A percentile compares a stretch with the other conserved stretches of the same genome.
These are phyloP conservation scores for Lentinus tigrinus DNA, from an alignment of 768 basidiomycete genomes.

Conservation along the genomic window DNA sequence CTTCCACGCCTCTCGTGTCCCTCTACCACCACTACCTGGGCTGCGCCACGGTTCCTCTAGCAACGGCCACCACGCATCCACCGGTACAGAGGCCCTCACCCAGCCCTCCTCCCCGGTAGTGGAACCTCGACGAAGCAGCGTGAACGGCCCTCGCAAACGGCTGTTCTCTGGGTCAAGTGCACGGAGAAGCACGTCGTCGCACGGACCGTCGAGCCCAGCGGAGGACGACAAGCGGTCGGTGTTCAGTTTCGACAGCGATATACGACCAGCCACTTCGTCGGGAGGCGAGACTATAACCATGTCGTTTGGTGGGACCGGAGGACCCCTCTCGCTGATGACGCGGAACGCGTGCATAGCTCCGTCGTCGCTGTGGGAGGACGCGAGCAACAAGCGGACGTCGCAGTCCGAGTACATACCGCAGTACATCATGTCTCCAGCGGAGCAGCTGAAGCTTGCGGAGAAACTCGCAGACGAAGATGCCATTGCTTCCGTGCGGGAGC, in stretches of 20 bases:
- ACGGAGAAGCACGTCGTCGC: slow-evolving; percentile 50
- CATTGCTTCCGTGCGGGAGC: slow-evolving; percentile 5
- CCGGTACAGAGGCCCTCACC: slow-evolving; percentile 11
- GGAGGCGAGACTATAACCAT: slow-evolving; percentile 25
- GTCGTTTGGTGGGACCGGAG: slow-evolving; percentile 25
- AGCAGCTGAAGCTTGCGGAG: slow-evolving; percentile 61
- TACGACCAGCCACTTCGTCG: slow-evolving; percentile 21
- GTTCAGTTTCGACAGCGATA: slow-evolving; percentile 45
- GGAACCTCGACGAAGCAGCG: slow-evolving; percentile 17
- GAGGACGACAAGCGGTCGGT: slow-evolving; percentile 59
- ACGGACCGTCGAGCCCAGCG: slow-evolving; percentile 25
- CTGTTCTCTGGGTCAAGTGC: slow-evolving; percentile 60
- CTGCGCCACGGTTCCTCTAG: slow-evolving; percentile 28
- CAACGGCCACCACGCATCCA: slow-evolving; percentile 9
- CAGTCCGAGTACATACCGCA: slow-evolving; percentile 55
- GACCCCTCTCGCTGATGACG: slow-evolving; percentile 26
- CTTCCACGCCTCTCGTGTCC: slow-evolving; percentile 58
- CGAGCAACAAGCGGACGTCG: slow-evolving; percentile 27
- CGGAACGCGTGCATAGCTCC: slow-evolving; percentile 30
- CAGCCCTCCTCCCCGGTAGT: slow-evolving; percentile 13
- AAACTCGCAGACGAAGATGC: slow-evolving; percentile 35
- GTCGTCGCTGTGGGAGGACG: slow-evolving; percentile 47
- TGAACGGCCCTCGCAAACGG: slow-evolving; percentile 42
- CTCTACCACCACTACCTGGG: slow-evolving; percentile 48
- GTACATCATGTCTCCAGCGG: slow-evolving; percentile 66